Percentiles rank a stretch among this genome's conserved stretches.
These are phyloP conservation scores for Sordariomycetes sp. DNA, from an alignment of 2,329 filamentous ascomycete genomes.

Conservation along the genomic window DNA sequence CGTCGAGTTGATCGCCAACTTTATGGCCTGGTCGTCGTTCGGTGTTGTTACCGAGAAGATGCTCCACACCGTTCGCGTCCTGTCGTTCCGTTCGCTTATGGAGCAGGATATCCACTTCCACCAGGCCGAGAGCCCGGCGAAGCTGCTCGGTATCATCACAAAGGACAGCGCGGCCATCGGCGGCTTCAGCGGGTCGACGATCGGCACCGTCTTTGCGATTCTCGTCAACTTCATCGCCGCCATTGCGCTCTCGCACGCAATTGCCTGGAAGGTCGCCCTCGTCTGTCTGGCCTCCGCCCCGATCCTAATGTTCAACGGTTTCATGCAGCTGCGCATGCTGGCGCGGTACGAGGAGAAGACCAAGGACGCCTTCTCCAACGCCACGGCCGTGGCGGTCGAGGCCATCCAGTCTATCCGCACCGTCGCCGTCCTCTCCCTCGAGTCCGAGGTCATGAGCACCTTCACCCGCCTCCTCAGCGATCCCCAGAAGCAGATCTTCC, in stretches of 20 bases:
- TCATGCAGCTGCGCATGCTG: slow-evolving; percentile 37
- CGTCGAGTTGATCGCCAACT: slow-evolving; percentile 45
- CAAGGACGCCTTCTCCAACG: slow-evolving; percentile 32
- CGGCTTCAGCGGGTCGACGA: slow-evolving; percentile 40
- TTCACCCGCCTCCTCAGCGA: slow-evolving; percentile 36
- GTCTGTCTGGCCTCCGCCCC: slow-evolving; percentile 40
- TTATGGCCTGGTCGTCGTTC: slow-evolving; percentile 41
- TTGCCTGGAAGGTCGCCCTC: slow-evolving; percentile 46
- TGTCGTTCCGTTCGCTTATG: slow-evolving; percentile 42
- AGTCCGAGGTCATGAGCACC: slow-evolving; percentile 34
- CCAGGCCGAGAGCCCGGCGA: slow-evolving; percentile 33
- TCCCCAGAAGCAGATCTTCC: slow-evolving; percentile 39
- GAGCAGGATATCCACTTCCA: slow-evolving; percentile 48
- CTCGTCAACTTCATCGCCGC: slow-evolving; percentile 38
- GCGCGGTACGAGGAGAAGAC: slow-evolving; percentile 24
- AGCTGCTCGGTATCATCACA: slow-evolving; percentile 39
- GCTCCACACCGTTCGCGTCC: slow-evolving; percentile 38
- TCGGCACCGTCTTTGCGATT: slow-evolving; percentile 40
- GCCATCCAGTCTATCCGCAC: slow-evolving; percentile 55
- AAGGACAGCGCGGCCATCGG: slow-evolving; percentile 38
- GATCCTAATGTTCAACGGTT: slow-evolving; percentile 35
- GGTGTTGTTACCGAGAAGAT: slow-evolving; percentile 43
- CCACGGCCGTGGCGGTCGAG: slow-evolving; percentile 52
- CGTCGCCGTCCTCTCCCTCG: slow-evolving; percentile 31
- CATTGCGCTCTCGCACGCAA: slow-evolving; percentile 37